phyloP scores from a whole-genome alignment of 2,329 filamentous ascomycete species.

The Fusarium incarnatum region DNA sequence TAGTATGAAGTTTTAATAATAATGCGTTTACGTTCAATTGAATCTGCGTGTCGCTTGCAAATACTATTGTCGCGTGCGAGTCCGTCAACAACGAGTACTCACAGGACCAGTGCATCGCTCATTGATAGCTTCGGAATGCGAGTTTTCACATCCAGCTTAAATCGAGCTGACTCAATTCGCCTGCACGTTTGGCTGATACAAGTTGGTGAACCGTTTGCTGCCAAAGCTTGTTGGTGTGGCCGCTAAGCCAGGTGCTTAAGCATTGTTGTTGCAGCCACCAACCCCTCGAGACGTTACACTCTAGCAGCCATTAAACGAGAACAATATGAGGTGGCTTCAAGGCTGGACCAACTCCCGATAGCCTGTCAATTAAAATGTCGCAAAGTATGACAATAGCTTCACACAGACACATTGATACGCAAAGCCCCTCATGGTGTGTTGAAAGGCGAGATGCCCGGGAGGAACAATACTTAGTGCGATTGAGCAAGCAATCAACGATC shows the following conservation, averaged over 20 bases:
- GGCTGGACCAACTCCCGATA: neutral
- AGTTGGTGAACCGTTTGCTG: neutral
- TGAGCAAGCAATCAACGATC: rapidly evolving
- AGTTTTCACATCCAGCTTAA: rapidly evolving
- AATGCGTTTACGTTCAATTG: neutral
- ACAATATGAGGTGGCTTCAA: neutral
- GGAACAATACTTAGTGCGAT: neutral
- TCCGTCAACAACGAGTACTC: neutral
- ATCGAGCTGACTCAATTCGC: no score
- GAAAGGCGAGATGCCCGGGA: neutral
- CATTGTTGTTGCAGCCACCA: conserved; percentile 5
- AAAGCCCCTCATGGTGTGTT: neutral
- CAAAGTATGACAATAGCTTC: neutral
- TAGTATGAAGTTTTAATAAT: neutral
- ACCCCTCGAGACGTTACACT: neutral
- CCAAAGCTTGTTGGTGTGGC: neutral
- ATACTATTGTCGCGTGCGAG: neutral
- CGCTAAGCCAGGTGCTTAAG: neutral
- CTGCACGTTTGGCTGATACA: no score
- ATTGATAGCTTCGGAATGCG: neutral
- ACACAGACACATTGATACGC: neutral
- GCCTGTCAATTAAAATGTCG: neutral
- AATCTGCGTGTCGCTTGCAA: neutral
- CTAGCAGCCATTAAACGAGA: neutral
- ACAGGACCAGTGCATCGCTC: neutral